These are phyloP conservation scores for Amphichorda felina DNA, from an alignment of 2,329 filamentous ascomycete genomes.

Conservation along the genomic window DNA sequence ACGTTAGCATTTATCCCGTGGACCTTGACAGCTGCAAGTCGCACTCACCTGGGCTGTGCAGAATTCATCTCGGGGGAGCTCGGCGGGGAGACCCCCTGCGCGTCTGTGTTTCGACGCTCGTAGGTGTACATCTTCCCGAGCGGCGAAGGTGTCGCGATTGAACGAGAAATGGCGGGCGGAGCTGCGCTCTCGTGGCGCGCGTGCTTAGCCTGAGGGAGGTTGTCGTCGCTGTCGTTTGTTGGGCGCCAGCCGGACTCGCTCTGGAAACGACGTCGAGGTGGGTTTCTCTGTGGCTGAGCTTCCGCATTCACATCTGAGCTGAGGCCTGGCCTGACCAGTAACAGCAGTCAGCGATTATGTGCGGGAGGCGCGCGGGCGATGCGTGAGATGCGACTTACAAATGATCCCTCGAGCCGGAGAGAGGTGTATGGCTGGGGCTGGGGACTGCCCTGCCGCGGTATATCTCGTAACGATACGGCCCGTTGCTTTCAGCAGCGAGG, in stretches of 20 bases:
- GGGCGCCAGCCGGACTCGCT: background rate
- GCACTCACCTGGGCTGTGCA: background rate
- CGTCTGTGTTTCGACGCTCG: background rate
- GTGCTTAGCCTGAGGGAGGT: background rate
- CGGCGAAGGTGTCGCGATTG: background rate
- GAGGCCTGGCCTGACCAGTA: no score
- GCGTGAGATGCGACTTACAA: background rate
- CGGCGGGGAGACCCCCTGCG: background rate
- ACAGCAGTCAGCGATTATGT: no score
- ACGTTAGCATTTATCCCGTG: background rate
- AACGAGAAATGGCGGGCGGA: background rate
- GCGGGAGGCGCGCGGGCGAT: no score
- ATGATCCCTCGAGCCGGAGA: background rate
- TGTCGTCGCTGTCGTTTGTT: background rate
- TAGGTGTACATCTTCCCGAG: background rate
- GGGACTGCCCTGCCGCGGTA: conserved; percentile 5
- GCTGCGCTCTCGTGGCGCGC: background rate
- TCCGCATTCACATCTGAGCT: no score
- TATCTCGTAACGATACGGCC: conserved; percentile 3
- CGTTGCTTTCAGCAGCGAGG: background rate
- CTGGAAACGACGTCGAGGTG: background rate
- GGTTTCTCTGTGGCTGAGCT: no score
- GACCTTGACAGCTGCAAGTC: conserved; percentile 10
- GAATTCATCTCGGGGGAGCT: conserved; percentile 1
- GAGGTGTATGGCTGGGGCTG: background rate